Conservation (phyloP, 805 yeast species). For the Torulaspora franciscae region DNA sequence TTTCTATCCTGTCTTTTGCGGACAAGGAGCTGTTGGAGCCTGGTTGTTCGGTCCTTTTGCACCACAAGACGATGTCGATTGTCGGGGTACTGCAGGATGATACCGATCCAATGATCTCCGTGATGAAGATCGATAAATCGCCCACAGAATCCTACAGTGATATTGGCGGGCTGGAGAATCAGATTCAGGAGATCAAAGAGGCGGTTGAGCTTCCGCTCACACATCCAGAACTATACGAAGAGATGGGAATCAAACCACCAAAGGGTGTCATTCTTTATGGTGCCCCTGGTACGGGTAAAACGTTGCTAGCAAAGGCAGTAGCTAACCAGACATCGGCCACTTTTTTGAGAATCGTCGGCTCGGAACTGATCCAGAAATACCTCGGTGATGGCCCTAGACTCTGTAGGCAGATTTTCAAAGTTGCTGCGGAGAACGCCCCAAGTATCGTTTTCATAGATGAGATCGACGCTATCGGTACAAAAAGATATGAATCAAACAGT, state of each 20-base stretch:
- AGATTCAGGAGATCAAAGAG: conserved; percentile 96
- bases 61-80: conserved; percentile 90
- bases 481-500: conserved; percentile 80
- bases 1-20: conserved; percentile 90
- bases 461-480: conserved; percentile 98
- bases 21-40: conserved; percentile 95
- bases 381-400: conserved; percentile 97
- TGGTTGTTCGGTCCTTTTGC: conserved; percentile 91
- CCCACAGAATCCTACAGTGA: conserved; percentile 97
- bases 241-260: conserved; percentile 98
- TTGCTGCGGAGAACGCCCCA: conserved; percentile 96
- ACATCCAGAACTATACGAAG: conserved; percentile 95
- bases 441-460: conserved; percentile 98
- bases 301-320: conserved; percentile 92
- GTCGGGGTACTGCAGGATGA: conserved; percentile 99
- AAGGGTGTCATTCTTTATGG: conserved; percentile 96
- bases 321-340: conserved; percentile 98
- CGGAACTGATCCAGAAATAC: conserved; percentile 94
- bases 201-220: conserved; percentile 93
- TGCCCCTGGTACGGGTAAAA: conserved; percentile 98
- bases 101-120: conserved; percentile 95
- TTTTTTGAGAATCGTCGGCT: conserved; percentile 91
- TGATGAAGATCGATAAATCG: conserved; percentile 95
- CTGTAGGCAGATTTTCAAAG: conserved; percentile 89
- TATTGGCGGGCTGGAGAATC: conserved; percentile 92